These are phyloP conservation scores for Irpex sp. DNA, from an alignment of 1,284 basidiomycete species.

Conservation along the genomic window DNA sequence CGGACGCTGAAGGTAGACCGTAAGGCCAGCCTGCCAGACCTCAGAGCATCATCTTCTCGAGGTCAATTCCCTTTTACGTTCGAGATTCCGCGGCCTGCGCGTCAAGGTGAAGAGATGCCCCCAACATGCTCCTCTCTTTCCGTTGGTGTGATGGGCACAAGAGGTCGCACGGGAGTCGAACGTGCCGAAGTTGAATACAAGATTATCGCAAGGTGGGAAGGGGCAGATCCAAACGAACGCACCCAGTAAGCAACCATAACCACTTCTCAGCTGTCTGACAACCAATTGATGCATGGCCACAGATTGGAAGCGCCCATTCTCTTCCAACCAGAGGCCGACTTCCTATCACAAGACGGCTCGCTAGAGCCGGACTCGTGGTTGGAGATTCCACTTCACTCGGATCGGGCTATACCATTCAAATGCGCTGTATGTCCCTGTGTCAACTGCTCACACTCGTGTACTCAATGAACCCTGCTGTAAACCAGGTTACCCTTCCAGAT, in stretches of 20 bases:
- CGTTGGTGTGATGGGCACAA: slow-evolving; percentile 21
- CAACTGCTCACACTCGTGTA: background rate
- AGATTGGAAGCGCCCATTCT: slow-evolving; percentile 65
- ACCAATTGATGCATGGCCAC: slow-evolving; percentile 11
- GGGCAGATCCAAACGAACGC: slow-evolving; percentile 40
- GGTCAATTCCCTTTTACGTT: slow-evolving; percentile 52
- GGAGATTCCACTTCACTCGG: slow-evolving; percentile 60
- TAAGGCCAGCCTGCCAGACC: slow-evolving; percentile 22
- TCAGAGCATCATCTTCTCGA: slow-evolving; percentile 19
- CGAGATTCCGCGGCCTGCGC: slow-evolving; percentile 46
- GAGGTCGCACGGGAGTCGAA: slow-evolving; percentile 37
- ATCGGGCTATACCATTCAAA: slow-evolving; percentile 58
- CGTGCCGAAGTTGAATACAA: slow-evolving; percentile 49
- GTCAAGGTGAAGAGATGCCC: slow-evolving; percentile 56
- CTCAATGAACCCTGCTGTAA: background rate
- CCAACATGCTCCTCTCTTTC: slow-evolving; percentile 44
- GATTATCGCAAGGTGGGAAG: slow-evolving; percentile 58
- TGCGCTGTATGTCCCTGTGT: slow-evolving; percentile 48
- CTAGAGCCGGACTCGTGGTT: slow-evolving; percentile 53
- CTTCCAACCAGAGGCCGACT: slow-evolving; percentile 55
- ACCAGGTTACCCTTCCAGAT: slow-evolving; percentile 59
- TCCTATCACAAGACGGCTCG: slow-evolving; percentile 51
- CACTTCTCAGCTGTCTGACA: slow-evolving; percentile 6
- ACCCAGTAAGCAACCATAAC: slow-evolving; percentile 41
- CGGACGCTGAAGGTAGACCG: slow-evolving; percentile 30